Conservation (phyloP, 2,329 filamentous ascomycete species). For the Colletotrichum siamense region DNA sequence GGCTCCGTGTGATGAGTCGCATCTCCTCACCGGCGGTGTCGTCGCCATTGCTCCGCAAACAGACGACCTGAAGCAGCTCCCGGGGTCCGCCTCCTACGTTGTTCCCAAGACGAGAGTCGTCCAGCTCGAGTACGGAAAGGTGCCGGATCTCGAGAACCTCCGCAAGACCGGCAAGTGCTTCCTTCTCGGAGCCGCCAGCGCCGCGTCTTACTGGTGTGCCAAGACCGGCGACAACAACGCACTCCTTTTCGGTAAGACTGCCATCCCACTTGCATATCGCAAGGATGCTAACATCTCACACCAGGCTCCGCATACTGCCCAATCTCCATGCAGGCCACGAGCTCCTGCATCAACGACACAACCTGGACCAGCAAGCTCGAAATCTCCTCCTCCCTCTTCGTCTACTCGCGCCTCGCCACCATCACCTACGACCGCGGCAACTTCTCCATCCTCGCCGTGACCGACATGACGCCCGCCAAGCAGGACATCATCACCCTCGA, state of each 20-base stretch:
- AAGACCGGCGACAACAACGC: neutral
- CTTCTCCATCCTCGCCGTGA: constrained; percentile 13
- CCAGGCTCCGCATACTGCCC: constrained; percentile 16
- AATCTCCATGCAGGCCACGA: neutral
- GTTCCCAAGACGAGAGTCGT: neutral
- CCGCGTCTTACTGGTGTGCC: constrained; percentile 16
- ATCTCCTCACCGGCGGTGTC: constrained; percentile 2
- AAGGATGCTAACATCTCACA: neutral
- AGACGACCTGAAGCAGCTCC: neutral
- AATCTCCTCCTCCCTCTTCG: constrained; percentile 3
- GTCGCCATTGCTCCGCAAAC: constrained; percentile 3
- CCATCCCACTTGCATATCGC: neutral
- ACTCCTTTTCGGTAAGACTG: neutral
- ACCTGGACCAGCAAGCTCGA: neutral
- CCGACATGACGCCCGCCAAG: neutral
- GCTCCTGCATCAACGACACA: neutral
- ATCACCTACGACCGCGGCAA: constrained; percentile 15
- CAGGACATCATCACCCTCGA: neutral
- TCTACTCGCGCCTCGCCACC: constrained; percentile 4
- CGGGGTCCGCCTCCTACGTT: neutral
- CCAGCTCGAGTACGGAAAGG: constrained; percentile 6
- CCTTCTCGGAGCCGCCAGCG: neutral
- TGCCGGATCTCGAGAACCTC: neutral
- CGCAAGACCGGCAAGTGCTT: neutral
- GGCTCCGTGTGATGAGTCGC: constrained; percentile 7